A percentile compares a stretch with the other conserved stretches of the same genome.
phyloP scores from a whole-genome alignment of 208 protist species.

The Trypanosoma cruzi region DNA sequence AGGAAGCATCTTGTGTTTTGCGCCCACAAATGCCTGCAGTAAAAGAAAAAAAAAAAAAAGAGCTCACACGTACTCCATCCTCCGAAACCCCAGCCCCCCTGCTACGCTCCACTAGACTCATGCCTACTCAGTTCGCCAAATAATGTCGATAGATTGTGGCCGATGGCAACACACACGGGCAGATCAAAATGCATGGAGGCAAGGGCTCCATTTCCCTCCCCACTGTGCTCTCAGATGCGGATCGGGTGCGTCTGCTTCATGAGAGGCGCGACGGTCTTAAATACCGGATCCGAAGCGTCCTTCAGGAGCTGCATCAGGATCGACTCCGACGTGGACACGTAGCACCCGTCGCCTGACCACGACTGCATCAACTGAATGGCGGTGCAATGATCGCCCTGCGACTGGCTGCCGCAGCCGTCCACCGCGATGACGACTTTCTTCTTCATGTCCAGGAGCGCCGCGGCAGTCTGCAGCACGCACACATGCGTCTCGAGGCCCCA shows the following conservation, averaged over 20 bases:
- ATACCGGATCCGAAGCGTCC: slow-evolving; percentile 17
- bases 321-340: slow-evolving; percentile 23
- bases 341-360: slow-evolving; percentile 29
- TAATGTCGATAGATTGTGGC: too few relatives aligned
- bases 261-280: slow-evolving; percentile 1
- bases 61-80: too few relatives aligned
- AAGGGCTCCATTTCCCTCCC: too few relatives aligned
- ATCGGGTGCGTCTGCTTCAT: slow-evolving; percentile 12
- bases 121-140: too few relatives aligned
- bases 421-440: slow-evolving; percentile 59
- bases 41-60: too few relatives aligned
- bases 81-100: too few relatives aligned
- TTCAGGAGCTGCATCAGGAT: slow-evolving; percentile 17
- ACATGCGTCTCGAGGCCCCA: slow-evolving; percentile 78
- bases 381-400: slow-evolving; percentile 26
- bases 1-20: too few relatives aligned
- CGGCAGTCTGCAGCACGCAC: slow-evolving; percentile 65
- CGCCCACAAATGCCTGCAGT: too few relatives aligned
- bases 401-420: slow-evolving; percentile 50
- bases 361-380: slow-evolving; percentile 39
- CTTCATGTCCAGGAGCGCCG: slow-evolving; percentile 52
- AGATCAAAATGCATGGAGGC: too few relatives aligned
- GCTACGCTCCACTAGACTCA: too few relatives aligned
- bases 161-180: too few relatives aligned
- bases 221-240: neutral